Evolutionary conservation across 345 rosid species (phyloP).

Genomic region (Theobroma cacao): DNA sequence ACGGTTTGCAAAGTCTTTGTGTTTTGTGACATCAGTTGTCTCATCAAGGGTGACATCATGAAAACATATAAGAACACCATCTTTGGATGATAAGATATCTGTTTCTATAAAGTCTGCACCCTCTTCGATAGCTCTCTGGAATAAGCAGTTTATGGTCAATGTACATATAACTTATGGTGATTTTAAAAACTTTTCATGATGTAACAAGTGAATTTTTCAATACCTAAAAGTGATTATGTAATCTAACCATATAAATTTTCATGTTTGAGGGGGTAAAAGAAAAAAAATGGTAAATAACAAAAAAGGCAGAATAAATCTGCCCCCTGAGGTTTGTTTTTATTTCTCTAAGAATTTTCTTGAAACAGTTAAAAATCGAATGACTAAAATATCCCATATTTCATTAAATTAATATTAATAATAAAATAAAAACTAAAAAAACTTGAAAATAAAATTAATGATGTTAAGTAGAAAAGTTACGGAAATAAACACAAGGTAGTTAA

Average conservation of each 20-base stretch:
- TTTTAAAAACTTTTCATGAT: background rate
- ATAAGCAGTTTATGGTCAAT: constrained; percentile 16
- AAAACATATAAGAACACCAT: constrained; percentile 77
- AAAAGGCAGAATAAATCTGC: too few species aligned
- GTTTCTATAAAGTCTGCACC: constrained; percentile 95
- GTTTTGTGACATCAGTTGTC: constrained; percentile 67
- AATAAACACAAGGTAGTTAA: too few species aligned
- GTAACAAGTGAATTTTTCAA: background rate
- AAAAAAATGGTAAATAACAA: too few species aligned
- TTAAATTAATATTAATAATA: too few species aligned
- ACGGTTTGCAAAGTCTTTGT: constrained; percentile 79
- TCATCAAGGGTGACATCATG: constrained; percentile 90
- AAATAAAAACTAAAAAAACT: too few species aligned
- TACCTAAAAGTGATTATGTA: background rate
- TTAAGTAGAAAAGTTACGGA: too few species aligned
- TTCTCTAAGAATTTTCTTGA: too few species aligned
- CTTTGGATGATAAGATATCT: constrained; percentile 75
- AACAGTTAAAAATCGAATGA: too few species aligned
- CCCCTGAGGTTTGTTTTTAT: too few species aligned
- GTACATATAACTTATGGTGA: background rate
- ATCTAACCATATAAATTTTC: background rate
- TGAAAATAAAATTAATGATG: too few species aligned
- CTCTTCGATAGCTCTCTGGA: constrained; percentile 92
- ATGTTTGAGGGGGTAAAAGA: background rate
- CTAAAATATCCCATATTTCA: too few species aligned